Percentiles rank a stretch among this genome's conserved stretches.
Conservation (phyloP, 1,284 basidiomycete species). For the Xerocomus minutiporus region DNA sequence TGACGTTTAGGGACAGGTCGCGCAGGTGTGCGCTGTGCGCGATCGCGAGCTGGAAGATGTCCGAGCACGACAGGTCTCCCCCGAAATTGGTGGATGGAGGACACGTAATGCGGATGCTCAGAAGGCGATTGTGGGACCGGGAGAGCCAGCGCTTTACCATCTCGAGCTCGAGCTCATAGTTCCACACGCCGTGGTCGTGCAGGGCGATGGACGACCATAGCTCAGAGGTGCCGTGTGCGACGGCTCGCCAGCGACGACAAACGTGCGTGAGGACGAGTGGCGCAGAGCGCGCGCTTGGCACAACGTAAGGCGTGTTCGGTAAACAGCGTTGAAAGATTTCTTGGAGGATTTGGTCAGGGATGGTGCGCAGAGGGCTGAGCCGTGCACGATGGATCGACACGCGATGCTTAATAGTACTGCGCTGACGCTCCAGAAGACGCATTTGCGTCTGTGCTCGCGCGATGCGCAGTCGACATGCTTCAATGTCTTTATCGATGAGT, state of each 20-base stretch:
- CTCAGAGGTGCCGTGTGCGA: slow-evolving; percentile 28
- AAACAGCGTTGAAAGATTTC: slow-evolving; percentile 30
- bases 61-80: slow-evolving; percentile 11
- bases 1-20: slow-evolving; percentile 19
- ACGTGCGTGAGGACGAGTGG: slow-evolving; percentile 31
- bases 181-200: slow-evolving; percentile 27
- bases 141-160: slow-evolving; percentile 25
- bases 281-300: slow-evolving; percentile 19
- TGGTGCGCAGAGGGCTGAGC: slow-evolving; percentile 23
- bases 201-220: slow-evolving; percentile 31
- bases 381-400: slow-evolving; percentile 24
- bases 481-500: slow-evolving; percentile 13
- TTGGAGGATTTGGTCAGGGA: slow-evolving; percentile 32
- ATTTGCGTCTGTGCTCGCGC: slow-evolving; percentile 18
- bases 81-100: slow-evolving; percentile 22
- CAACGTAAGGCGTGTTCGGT: slow-evolving; percentile 19
- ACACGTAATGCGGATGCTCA: slow-evolving; percentile 24
- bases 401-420: slow-evolving; percentile 15
- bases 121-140: slow-evolving; percentile 19
- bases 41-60: slow-evolving; percentile 20
- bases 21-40: slow-evolving; percentile 21
- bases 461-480: slow-evolving; percentile 16
- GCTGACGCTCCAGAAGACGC: slow-evolving; percentile 18
- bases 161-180: slow-evolving; percentile 23
- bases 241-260: slow-evolving; percentile 28